Percentiles rank a stretch among this genome's conserved stretches.
Conservation (phyloP, 2,329 filamentous ascomycete genomes). For the Diatrype stigma region DNA sequence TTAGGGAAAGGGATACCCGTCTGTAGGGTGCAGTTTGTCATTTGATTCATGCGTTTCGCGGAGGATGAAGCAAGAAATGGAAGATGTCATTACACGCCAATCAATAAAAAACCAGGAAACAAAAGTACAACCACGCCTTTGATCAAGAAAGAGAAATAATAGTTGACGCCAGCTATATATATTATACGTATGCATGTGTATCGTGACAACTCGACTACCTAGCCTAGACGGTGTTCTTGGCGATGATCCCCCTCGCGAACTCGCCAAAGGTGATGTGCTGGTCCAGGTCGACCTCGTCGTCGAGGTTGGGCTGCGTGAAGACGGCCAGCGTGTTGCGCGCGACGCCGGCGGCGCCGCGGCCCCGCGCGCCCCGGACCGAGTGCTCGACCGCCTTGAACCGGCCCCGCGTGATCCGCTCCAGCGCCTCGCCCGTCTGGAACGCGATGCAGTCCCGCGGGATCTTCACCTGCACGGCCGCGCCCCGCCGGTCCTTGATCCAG, state of each 20-base stretch:
- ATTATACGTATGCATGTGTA: no score
- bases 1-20: no score
- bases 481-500: conserved; percentile 87
- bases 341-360: conserved; percentile 53
- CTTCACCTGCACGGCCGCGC: conserved; percentile 80
- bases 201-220: no score
- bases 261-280: conserved; percentile 68
- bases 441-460: conserved; percentile 90
- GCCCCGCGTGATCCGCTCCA: conserved; percentile 87
- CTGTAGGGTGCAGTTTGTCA: no score
- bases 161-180: no score
- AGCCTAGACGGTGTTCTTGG: conserved; percentile 58
- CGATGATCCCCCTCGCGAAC: conserved; percentile 62
- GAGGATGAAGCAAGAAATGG: no score
- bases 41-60: no score
- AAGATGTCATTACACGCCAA: no score
- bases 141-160: no score
- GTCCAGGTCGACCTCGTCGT: conserved; percentile 68
- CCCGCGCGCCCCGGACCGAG: conserved; percentile 80
- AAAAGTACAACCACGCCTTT: no score
- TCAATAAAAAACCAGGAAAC: no score
- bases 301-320: conserved; percentile 94
- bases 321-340: conserved; percentile 89
- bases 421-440: conserved; percentile 91
- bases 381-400: conserved; percentile 93